phyloP scores from a whole-genome alignment of 768 basidiomycete genomes.

The Rhodotorula graminis region DNA sequence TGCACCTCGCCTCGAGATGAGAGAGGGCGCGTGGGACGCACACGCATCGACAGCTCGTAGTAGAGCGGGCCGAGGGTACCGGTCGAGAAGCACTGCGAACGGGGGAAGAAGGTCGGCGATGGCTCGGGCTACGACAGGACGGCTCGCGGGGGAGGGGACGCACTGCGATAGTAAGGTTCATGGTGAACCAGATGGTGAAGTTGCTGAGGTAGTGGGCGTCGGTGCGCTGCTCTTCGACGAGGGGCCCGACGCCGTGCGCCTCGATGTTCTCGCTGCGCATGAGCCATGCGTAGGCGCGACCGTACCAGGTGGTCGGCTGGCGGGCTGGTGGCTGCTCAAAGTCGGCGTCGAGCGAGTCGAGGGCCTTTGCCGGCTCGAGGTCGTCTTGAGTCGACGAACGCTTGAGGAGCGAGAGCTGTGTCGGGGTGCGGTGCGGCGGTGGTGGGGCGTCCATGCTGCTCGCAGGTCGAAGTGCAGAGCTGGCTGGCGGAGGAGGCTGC shows the following conservation, averaged over 20 bases:
- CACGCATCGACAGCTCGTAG: conserved; percentile 58
- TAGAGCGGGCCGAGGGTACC: conserved; percentile 64
- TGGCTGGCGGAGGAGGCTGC: no score
- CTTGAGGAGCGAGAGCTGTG: conserved; percentile 2
- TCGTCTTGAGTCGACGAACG: not conserved
- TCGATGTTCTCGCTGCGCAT: conserved; percentile 15
- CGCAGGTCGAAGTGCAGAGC: no score
- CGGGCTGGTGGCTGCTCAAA: not conserved
- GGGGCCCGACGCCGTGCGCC: conserved; percentile 23
- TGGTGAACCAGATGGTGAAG: conserved; percentile 35
- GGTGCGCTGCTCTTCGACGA: conserved; percentile 6
- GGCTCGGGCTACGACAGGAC: no score
- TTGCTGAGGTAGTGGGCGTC: conserved; percentile 23
- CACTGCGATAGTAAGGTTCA: conserved; percentile 30
- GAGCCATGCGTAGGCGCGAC: conserved; percentile 1
- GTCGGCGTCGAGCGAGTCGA: not conserved
- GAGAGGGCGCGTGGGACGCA: not conserved
- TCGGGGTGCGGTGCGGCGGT: not conserved
- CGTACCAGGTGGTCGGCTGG: not conserved
- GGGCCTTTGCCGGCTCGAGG: not conserved
- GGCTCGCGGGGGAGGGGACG: no score
- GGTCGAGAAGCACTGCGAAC: conserved; percentile 56
- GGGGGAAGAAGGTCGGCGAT: no score
- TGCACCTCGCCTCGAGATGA: no score
- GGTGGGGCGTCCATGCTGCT: no score